These are phyloP conservation scores for Biancaea sappan DNA, from an alignment of 306 rosid species.

Conservation along the genomic window DNA sequence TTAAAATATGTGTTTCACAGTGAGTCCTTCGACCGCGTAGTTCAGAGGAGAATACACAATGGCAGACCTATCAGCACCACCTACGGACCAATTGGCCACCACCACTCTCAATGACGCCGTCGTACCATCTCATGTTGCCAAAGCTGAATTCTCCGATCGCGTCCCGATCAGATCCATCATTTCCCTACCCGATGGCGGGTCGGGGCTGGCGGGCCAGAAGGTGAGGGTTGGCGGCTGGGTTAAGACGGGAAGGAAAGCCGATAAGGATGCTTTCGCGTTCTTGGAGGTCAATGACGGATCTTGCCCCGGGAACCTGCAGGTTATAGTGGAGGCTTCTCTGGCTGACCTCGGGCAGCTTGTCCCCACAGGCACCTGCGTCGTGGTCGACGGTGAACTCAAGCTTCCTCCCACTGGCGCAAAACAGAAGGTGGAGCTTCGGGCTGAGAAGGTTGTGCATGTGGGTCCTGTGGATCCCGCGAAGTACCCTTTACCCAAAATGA, in stretches of 20 bases:
- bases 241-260: constrained; percentile 93
- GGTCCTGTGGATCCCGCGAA: constrained; percentile 86
- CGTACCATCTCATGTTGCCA: constrained; percentile 13
- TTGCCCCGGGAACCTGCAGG: constrained; percentile 78
- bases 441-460: constrained; percentile 69
- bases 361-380: constrained; percentile 77
- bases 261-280: constrained; percentile 90
- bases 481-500: constrained; percentile 84
- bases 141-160: constrained; percentile 76
- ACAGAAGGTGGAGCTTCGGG: constrained; percentile 90
- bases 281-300: constrained; percentile 90
- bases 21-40: background rate
- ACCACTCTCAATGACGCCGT: constrained; percentile 34
- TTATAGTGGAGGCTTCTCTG: constrained; percentile 75
- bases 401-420: constrained; percentile 77
- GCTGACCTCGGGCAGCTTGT: constrained; percentile 79
- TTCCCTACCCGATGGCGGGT: constrained; percentile 71
- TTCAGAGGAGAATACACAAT: constrained; percentile 7
- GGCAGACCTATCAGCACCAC: constrained; percentile 50
- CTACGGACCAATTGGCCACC: constrained; percentile 54
- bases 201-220: constrained; percentile 62
- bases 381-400: constrained; percentile 74
- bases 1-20: background rate
- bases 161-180: constrained; percentile 71
- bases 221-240: constrained; percentile 92